phyloP scores from a whole-genome alignment of 129 eudicot species.

The Lactuca saligna region DNA sequence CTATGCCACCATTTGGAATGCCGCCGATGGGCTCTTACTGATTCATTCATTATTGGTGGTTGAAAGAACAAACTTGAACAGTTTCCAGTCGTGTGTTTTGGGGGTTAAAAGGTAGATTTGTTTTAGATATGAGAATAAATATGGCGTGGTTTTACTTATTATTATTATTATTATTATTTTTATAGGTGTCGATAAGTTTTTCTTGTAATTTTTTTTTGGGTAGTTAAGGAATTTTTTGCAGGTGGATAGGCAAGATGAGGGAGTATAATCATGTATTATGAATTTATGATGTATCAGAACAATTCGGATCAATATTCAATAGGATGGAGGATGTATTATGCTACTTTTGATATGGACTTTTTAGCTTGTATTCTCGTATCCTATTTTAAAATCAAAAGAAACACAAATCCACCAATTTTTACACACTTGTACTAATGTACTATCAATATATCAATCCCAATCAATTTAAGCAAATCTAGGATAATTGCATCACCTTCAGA shows the following conservation, averaged over 20 bases:
- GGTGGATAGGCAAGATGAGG: slow-evolving; percentile 41
- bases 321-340: slow-evolving; percentile 13
- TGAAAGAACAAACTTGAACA: background rate
- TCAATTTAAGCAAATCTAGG: too few species aligned
- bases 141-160: slow-evolving; percentile 9
- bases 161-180: background rate
- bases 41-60: slow-evolving; percentile 24
- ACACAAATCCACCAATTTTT: too few species aligned
- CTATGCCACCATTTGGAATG: slow-evolving; percentile 77
- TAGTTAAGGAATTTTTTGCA: slow-evolving; percentile 56
- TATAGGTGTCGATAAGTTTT: slow-evolving; percentile 47
- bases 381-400: background rate
- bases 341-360: slow-evolving; percentile 20
- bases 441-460: too few species aligned
- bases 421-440: too few species aligned
- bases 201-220: slow-evolving; percentile 44
- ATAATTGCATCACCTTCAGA: too few species aligned
- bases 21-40: slow-evolving; percentile 64
- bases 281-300: slow-evolving; percentile 38
- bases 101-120: slow-evolving; percentile 19
- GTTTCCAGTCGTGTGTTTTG: slow-evolving; percentile 1
- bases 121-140: slow-evolving; percentile 29
- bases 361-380: slow-evolving; percentile 12
- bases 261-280: slow-evolving; percentile 34
- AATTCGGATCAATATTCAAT: slow-evolving; percentile 10